Evolutionary conservation across 768 basidiomycete species (phyloP), one percentile per base, ranked within the genome.

Genomic region (Melanogaster broomeanus): DNA sequence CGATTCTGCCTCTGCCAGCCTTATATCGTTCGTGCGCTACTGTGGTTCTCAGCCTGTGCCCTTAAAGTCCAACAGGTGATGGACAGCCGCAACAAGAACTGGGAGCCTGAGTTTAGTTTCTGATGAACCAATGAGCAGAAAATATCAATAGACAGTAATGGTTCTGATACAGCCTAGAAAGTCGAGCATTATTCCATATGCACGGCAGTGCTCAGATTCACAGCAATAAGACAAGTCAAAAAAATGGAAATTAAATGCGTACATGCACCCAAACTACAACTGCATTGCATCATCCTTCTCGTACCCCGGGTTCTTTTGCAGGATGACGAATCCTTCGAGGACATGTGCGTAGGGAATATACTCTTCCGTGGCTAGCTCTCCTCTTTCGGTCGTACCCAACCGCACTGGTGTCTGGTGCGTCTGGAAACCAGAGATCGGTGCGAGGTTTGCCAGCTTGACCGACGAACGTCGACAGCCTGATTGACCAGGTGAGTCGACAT

Each of bases 391-490:
- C 52, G 93, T 95, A 6, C 90, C 96, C 56, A 99, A 72, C 43
- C 97, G 88, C 45, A 99, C 97, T 2, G 96, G 97, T 40, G 97
- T 93, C 64, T 90, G 85, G 72, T 98, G 94, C 15, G 97, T 99
- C 72, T 98, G 96, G 90, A 99, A 98, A 34, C 93, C 93, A 22
- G 92, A 93, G 58, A 97, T 97, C 44, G n/a, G 93, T 94, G 54
- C 93, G 80, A 55, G 97, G 92, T 70, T 98, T 98, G 37, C 97
- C 97, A 0, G 97, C 97, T 72, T 98, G 91, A 15, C 96, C 97
- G 42, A 99, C 91, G 43, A n/a, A 97, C 93, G 63, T 99, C 96
- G 58, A 98, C 88, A 5, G 97, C 97, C 83, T 96, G 15, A 27
- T 45, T 1, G 30, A 47, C 15, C 28, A 18, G 22, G 42, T 52